A percentile compares a stretch with the other conserved stretches of the same genome.
Conservation (phyloP, 768 basidiomycete genomes). For the Calocybe cyanea region DNA sequence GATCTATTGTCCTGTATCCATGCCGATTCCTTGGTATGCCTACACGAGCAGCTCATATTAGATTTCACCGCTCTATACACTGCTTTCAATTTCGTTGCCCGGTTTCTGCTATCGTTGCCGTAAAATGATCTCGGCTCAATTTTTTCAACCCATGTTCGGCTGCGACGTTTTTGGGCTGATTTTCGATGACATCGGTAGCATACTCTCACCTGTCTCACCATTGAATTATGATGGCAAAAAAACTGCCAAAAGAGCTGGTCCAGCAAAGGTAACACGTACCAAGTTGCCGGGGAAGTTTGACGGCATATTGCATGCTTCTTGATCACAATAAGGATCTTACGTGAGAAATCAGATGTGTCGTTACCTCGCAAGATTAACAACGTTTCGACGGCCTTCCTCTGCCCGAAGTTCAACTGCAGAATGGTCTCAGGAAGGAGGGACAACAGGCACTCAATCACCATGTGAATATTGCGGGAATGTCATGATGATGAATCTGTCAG, state of each 20-base stretch:
- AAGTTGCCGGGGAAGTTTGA: constrained; percentile 13
- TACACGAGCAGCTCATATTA: neutral
- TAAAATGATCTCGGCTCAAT: too few species aligned
- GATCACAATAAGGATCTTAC: constrained; percentile 11
- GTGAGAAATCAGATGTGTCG: constrained; percentile 8
- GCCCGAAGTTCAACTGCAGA: neutral
- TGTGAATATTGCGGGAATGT: constrained; percentile 4
- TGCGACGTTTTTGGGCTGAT: too few species aligned
- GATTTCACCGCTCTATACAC: too few species aligned
- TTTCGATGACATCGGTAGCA: too few species aligned
- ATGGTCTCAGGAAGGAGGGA: neutral
- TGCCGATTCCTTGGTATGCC: too few species aligned
- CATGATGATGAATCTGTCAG: constrained; percentile 22
- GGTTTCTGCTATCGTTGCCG: too few species aligned
- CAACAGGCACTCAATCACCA: neutral
- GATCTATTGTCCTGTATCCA: constrained; percentile 1
- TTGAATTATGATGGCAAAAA: constrained; percentile 6
- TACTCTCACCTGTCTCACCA: too few species aligned
- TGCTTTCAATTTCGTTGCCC: too few species aligned
- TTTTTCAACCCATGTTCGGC: too few species aligned
- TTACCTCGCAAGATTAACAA: constrained; percentile 2
- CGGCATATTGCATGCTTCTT: constrained; percentile 7
- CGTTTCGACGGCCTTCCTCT: neutral
- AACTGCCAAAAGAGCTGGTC: neutral
- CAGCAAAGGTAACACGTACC: constrained; percentile 1